Base-by-base conservation (phyloP, 1,284 basidiomycete genomes). In the Ceratobasidium sp. region DNA sequence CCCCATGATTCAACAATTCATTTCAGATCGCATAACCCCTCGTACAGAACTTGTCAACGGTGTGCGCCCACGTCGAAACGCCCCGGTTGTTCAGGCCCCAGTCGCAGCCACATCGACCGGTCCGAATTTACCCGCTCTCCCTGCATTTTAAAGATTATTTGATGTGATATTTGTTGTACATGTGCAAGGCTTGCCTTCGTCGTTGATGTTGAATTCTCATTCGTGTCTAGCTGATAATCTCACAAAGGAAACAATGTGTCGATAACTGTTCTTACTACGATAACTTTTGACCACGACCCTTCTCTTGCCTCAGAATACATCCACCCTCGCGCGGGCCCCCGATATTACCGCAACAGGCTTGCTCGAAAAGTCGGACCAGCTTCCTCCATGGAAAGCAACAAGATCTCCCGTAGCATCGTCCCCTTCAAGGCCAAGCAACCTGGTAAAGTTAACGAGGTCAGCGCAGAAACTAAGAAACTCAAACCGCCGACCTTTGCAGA, bases 341-440 rank as follows among this genome's bases (percentile, higher is more conserved):
- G 89, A 90, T 61, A 91, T 87, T 22, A 92, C 83, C 0, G 88
- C 90, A 0, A 89, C 84, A 2, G 91, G 89, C 81, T 91, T 91
- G 40, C 89, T 88, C 49, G 87, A 85, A 71, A 89, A 88, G 77
- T 88, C 87, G 40, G 92, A 88, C 65, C 89, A 84, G 44, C 86
- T 86, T 37, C 90, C 89, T 46, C 88, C 88, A 62, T 88, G 87
- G 80, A 89, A 91, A 8, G 90, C 91, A 22, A 95, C 93, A 78
- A 92, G 86, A 79, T 93, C 90, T 17, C 80, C 81, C 25, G 84
- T 80, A 8, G 82, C 82, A 1, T 82, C 82, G 22, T 82, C 77
- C 0, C 83, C 57, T 32, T 86, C 84, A 4, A 92, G 82, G 7
- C 90, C 91, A 40, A 95, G 84, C 59, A 95, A 83, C 68, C 68